Conservation (phyloP, 495 filamentous ascomycete species). For the Penicillium bialowiezense region DNA sequence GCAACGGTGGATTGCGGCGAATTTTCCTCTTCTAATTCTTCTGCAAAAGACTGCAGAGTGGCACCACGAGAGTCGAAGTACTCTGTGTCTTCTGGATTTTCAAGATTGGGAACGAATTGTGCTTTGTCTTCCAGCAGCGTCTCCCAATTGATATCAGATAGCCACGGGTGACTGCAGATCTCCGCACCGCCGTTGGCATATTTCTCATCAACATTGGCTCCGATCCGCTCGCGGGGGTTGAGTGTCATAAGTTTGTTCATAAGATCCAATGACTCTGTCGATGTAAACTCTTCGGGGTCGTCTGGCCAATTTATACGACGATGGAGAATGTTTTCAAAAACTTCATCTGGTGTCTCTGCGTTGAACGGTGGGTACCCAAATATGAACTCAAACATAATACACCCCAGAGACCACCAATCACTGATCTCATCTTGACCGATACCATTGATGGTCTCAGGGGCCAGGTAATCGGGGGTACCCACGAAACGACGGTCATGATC, state of each 20-base stretch:
- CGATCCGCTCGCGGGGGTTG: constrained; percentile 75
- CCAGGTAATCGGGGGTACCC: constrained; percentile 94
- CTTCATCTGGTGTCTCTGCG: constrained; percentile 82
- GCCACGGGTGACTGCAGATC: constrained; percentile 87
- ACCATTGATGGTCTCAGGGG: constrained; percentile 94
- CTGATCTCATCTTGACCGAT: constrained; percentile 95
- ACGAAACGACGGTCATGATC: constrained; percentile 93
- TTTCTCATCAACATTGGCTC: constrained; percentile 77
- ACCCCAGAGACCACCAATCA: constrained; percentile 99
- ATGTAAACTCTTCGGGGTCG: constrained; percentile 66
- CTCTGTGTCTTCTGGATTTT: constrained; percentile 96
- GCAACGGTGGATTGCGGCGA: constrained; percentile 57
- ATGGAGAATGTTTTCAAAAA: constrained; percentile 93
- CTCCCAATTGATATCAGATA: constrained; percentile 83
- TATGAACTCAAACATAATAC: constrained; percentile 95
- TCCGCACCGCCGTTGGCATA: constrained; percentile 81
- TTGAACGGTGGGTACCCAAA: constrained; percentile 94
- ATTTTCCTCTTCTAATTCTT: constrained; percentile 88
- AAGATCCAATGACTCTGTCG: constrained; percentile 83
- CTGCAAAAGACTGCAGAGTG: constrained; percentile 80
- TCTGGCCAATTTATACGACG: constrained; percentile 87
- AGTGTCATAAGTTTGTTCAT: constrained; percentile 87
- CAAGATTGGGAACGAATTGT: constrained; percentile 87
- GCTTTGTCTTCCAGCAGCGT: constrained; percentile 88
- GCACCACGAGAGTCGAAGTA: constrained; percentile 95